A percentile compares a stretch with the other conserved stretches of the same genome.
These are phyloP conservation scores for Penicillium frequentans DNA, from an alignment of 2,329 filamentous ascomycete genomes.

Conservation along the genomic window DNA sequence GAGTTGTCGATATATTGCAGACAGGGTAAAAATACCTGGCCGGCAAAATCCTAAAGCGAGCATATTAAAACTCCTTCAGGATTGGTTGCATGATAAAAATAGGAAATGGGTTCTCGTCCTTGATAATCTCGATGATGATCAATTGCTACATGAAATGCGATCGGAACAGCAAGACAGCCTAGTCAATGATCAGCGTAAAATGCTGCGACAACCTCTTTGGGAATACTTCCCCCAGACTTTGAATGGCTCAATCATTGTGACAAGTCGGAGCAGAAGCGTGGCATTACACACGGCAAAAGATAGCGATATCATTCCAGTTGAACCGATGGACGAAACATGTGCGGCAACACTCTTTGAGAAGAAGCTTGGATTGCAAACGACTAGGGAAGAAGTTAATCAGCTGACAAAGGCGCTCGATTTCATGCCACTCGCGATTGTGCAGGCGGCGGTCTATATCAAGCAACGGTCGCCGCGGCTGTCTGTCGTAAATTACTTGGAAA, in stretches of 20 bases:
- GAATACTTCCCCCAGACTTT: slow-evolving; percentile 12
- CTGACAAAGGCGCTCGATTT: slow-evolving; percentile 20
- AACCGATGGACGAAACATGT: slow-evolving; percentile 28
- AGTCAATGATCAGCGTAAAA: neutral
- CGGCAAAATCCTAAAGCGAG: slow-evolving; percentile 31
- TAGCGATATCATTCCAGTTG: slow-evolving; percentile 14
- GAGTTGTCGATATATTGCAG: slow-evolving; percentile 1
- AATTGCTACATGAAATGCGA: slow-evolving; percentile 8
- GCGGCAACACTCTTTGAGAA: slow-evolving; percentile 29
- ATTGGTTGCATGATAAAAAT: slow-evolving; percentile 21
- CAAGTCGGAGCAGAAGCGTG: slow-evolving; percentile 10
- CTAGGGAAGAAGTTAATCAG: neutral
- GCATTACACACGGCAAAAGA: slow-evolving; percentile 6
- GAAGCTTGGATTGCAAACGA: slow-evolving; percentile 18
- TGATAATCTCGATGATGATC: slow-evolving; percentile 26
- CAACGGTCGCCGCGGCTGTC: slow-evolving; percentile 1
- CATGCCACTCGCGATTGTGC: slow-evolving; percentile 32
- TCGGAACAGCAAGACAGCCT: neutral
- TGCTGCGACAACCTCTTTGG: neutral
- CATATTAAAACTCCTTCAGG: slow-evolving; percentile 28
- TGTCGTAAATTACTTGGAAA: slow-evolving; percentile 27
- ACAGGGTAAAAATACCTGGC: slow-evolving; percentile 10
- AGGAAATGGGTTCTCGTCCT: slow-evolving; percentile 25
- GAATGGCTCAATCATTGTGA: slow-evolving; percentile 19
- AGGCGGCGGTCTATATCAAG: slow-evolving; percentile 33